Evolutionary conservation across 2,329 filamentous ascomycete species (phyloP).

Genomic region (Ceratocystis huliohia): DNA sequence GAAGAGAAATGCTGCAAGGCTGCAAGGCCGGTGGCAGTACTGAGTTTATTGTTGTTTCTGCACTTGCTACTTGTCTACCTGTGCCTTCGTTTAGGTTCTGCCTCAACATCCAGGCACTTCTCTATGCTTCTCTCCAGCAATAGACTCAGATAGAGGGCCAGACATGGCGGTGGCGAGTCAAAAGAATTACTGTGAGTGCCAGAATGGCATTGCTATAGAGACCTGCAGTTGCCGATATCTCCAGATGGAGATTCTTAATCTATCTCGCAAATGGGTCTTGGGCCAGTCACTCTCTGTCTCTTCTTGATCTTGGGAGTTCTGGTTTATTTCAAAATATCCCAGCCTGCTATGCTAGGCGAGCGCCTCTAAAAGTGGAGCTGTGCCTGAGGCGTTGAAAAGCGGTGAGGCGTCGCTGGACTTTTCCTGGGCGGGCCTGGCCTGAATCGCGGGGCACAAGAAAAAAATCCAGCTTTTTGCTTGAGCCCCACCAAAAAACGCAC

Average conservation of each 20-base stretch:
- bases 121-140: neutral
- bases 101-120: constrained; percentile 2
- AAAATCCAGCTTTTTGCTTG: constrained; percentile 20
- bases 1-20: neutral
- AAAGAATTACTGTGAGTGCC: no score
- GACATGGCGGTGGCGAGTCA: no score
- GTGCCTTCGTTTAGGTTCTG: neutral
- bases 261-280: no score
- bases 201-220: no score
- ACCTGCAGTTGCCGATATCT: no score
- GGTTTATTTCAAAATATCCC: neutral
- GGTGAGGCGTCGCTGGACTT: neutral
- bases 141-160: neutral
- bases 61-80: neutral
- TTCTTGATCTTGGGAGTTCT: neutral
- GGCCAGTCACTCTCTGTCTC: neutral
- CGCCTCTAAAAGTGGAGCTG: constrained; percentile 6
- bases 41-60: neutral
- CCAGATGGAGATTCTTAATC: no score
- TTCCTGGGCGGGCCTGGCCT: neutral
- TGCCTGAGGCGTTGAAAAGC: constrained; percentile 14
- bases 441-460: constrained; percentile 22
- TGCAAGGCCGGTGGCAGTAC: neutral
- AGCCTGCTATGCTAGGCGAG: neutral
- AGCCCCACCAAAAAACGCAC: constrained; percentile 22